Base-by-base conservation (phyloP, 139 green algal genomes). In the Chlamydomonas urium region DNA sequence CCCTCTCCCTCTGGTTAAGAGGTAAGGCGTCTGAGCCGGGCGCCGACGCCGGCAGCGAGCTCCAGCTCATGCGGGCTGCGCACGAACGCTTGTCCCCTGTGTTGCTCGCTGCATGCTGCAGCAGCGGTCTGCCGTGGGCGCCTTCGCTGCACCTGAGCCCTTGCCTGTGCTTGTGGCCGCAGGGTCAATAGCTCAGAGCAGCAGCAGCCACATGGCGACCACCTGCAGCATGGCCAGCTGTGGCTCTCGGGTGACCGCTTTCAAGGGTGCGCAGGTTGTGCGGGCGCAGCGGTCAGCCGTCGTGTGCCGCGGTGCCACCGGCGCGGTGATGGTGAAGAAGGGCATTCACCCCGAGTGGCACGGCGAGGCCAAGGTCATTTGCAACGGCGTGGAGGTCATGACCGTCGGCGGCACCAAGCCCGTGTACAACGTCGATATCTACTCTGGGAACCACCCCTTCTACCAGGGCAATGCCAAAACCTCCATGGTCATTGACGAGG, bases 361-460 rank as follows among this genome's bases (percentile, higher is more conserved):
- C 50, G 47, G 72, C 2, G 85, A 92, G 72, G 80, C 88, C 36
- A 87, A 81, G 60, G 81, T 84, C 4, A 88, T 94, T 35, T 99
- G 94, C 92, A 98, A 98, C 79, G 94, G 94, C n/a, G 91, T 96
- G 78, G 88, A 97, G 61, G 94, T 99, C 26, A 87, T 98, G 85
- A 85, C 76, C 10, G 81, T 93, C 10, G 88, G 85, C 50, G 94
- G 94, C 71, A 97, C 91, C 21, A 88, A 95, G 87, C 35, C 72
- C 34, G 53, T 81, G 23, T 97, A 97, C 84, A 90, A 91, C 71
- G 94, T 99, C 36, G 94, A 99, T 67, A 88, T 99, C 65, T 99
- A 96, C 92, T 93, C 82, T 4, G 94, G 94, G 45, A 98, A 98
- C 85, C 93, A 98, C 81, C 93, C 93, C 36, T 97, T 96, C 80